phyloP scores from a whole-genome alignment of 208 protist genomes.

The Sergeia podlipaevii region DNA sequence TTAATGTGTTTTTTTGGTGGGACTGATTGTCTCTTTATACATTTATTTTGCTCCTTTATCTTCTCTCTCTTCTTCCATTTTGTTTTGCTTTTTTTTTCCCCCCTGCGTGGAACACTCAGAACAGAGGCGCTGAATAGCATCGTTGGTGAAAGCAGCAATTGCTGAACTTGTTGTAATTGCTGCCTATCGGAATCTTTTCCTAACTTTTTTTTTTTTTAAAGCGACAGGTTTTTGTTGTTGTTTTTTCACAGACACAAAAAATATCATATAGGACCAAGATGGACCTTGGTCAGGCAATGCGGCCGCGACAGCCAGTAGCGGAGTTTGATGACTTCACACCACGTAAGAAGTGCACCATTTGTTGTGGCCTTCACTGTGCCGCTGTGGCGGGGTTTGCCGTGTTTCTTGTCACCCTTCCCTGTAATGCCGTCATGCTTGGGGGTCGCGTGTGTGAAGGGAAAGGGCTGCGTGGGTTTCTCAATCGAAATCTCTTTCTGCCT shows the following conservation, averaged over 20 bases:
- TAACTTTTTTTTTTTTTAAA: too few species aligned
- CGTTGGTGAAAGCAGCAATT: too few species aligned
- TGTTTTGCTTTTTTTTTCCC: neutral
- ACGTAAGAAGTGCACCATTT: constrained; percentile 70
- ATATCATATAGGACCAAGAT: constrained; percentile 17
- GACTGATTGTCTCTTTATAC: neutral
- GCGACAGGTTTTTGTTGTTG: too few species aligned
- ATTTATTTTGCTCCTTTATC: constrained; percentile 10
- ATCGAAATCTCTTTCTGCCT: constrained; percentile 58
- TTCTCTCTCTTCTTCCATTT: neutral
- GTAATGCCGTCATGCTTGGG: constrained; percentile 43
- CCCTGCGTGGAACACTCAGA: too few species aligned
- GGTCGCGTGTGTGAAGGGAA: constrained; percentile 42
- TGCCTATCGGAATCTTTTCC: too few species aligned
- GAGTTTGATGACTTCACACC: constrained; percentile 49
- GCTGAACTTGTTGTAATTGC: too few species aligned
- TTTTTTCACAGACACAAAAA: neutral
- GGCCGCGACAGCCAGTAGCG: constrained; percentile 39
- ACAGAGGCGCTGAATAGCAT: too few species aligned
- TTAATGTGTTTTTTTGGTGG: neutral
- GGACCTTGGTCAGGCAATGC: constrained; percentile 60
- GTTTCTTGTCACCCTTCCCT: constrained; percentile 56
- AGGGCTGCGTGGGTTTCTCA: constrained; percentile 50
- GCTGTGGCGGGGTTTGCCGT: constrained; percentile 22
- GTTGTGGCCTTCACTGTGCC: constrained; percentile 59